A percentile compares a stretch with the other conserved stretches of the same genome.
phyloP scores from a whole-genome alignment of 2,329 filamentous ascomycete genomes.

The Talaromyces pinophilus region DNA sequence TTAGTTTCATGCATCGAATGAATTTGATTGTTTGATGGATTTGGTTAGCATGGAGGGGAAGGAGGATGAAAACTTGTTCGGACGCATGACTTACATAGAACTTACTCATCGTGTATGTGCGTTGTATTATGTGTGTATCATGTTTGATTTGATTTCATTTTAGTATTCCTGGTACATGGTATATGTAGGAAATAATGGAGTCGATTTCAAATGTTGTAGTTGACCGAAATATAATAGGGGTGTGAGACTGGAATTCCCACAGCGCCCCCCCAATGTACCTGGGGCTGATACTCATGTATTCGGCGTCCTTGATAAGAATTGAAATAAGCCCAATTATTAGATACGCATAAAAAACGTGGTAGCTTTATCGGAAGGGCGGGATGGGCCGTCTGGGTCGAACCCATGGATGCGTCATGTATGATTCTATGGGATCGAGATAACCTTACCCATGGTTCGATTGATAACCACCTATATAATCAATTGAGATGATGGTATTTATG shows the following conservation, averaged over 20 bases:
- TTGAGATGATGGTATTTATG: neutral
- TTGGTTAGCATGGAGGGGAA: neutral
- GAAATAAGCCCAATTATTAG: neutral
- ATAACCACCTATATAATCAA: no score
- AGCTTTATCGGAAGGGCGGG: neutral
- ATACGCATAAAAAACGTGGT: neutral
- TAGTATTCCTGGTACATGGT: neutral
- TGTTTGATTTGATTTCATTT: neutral
- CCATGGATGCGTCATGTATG: neutral
- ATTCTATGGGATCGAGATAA: neutral
- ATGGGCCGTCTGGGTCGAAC: neutral
- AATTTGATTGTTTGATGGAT: neutral
- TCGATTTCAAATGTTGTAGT: neutral
- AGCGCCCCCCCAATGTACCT: neutral
- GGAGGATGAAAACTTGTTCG: slow-evolving; percentile 1
- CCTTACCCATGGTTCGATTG: neutral
- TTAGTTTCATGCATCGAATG: neutral
- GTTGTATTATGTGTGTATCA: neutral
- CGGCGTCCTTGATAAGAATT: neutral
- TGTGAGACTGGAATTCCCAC: neutral
- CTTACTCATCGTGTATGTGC: neutral
- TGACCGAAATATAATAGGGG: neutral
- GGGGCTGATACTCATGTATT: neutral
- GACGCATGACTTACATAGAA: neutral
- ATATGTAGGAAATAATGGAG: neutral